phyloP scores from a whole-genome alignment of 2,329 filamentous ascomycete species.

The Exophiala calicioides region DNA sequence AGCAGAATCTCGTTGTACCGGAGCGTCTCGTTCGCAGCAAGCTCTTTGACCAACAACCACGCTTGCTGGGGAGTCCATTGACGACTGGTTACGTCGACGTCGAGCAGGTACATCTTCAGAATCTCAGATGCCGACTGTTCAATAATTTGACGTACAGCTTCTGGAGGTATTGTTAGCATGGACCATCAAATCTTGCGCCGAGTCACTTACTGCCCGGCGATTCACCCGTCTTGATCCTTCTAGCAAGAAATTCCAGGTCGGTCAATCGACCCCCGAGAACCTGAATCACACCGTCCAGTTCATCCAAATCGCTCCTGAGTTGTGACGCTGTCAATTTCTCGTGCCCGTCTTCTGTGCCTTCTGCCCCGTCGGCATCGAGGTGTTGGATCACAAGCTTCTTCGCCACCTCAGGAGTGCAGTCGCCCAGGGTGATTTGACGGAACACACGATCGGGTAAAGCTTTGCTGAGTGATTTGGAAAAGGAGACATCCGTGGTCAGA shows the following conservation, averaged over 20 bases:
- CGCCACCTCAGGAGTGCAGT: slow-evolving; percentile 81
- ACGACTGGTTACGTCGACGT: slow-evolving; percentile 56
- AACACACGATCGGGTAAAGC: slow-evolving; percentile 90
- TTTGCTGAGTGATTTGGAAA: slow-evolving; percentile 81
- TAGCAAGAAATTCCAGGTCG: slow-evolving; percentile 90
- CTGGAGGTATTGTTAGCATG: slow-evolving; percentile 34
- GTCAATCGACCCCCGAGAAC: slow-evolving; percentile 88
- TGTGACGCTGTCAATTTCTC: slow-evolving; percentile 50
- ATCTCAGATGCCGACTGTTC: slow-evolving; percentile 87
- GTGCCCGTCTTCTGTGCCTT: slow-evolving; percentile 38
- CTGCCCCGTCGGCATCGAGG: slow-evolving; percentile 54
- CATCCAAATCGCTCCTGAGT: slow-evolving; percentile 59
- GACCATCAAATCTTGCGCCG: neutral
- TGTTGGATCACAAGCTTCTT: slow-evolving; percentile 88
- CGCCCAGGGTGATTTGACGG: slow-evolving; percentile 79
- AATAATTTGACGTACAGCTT: slow-evolving; percentile 85
- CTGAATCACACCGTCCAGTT: slow-evolving; percentile 78
- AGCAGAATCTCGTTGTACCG: slow-evolving; percentile 86
- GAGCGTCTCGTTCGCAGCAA: slow-evolving; percentile 65
- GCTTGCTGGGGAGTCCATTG: slow-evolving; percentile 84
- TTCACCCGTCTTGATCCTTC: slow-evolving; percentile 84
- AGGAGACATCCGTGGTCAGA: slow-evolving; percentile 84
- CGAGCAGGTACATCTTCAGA: slow-evolving; percentile 84
- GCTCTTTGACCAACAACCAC: slow-evolving; percentile 80
- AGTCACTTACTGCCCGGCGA: slow-evolving; percentile 60